Conservation (phyloP, 371 early-diverging fungal genomes). For the Amoeboaphelidium protococcarum region DNA sequence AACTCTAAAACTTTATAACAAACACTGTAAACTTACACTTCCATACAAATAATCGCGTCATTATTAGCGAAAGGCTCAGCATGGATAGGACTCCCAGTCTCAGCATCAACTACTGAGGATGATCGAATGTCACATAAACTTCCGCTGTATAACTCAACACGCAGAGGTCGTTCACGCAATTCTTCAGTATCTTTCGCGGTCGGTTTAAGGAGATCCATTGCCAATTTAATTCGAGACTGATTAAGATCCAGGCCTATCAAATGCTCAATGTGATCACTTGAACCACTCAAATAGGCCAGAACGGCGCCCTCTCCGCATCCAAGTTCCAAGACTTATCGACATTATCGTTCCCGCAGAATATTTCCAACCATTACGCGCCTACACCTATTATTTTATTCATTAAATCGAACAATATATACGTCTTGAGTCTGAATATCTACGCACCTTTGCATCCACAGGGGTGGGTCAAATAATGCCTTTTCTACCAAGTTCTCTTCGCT, state of each 20-base stretch:
- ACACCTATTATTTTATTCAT: too few relatives aligned
- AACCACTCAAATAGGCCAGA: constrained; percentile 17
- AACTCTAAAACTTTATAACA: too few relatives aligned
- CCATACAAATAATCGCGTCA: constrained; percentile 34
- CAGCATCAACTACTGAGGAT: constrained; percentile 1
- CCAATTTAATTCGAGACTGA: constrained; percentile 13
- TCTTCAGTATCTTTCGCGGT: constrained; percentile 17
- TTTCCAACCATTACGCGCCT: constrained; percentile 14
- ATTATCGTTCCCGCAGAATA: constrained; percentile 11
- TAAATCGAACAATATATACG: not conserved
- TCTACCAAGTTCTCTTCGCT: too few relatives aligned
- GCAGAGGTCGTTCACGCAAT: constrained; percentile 18
- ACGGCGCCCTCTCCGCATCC: constrained; percentile 48
- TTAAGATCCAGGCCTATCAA: constrained; percentile 31
- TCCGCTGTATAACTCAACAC: constrained; percentile 25
- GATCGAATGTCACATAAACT: not conserved
- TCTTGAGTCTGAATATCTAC: not conserved
- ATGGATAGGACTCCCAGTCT: constrained; percentile 29
- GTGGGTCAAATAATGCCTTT: constrained; percentile 17
- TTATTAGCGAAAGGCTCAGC: constrained; percentile 33
- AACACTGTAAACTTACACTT: too few relatives aligned
- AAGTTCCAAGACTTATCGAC: constrained; percentile 28
- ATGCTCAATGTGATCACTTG: constrained; percentile 13
- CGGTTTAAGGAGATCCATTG: constrained; percentile 21
- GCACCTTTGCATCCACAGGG: constrained; percentile 37